Conservation (phyloP, 2,329 filamentous ascomycete species). For the Penicillium sclerotiorum region DNA sequence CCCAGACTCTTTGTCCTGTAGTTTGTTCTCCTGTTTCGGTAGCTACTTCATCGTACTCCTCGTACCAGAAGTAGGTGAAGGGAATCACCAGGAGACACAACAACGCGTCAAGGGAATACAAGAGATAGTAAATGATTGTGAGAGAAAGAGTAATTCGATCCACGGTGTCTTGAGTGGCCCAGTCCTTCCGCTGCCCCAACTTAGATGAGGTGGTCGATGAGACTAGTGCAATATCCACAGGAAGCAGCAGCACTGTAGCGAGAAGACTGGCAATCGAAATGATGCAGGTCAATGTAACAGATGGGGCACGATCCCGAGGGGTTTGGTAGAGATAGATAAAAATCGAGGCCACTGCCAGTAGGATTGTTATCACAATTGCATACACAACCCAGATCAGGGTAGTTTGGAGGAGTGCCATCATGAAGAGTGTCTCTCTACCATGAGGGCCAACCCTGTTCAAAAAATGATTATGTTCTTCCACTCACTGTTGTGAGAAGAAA, state of each 20-base stretch:
- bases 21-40: slow-evolving; percentile 77
- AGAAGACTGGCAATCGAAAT: slow-evolving; percentile 84
- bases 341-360: slow-evolving; percentile 75
- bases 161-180: slow-evolving; percentile 83
- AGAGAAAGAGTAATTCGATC: slow-evolving; percentile 77
- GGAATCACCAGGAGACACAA: slow-evolving; percentile 88
- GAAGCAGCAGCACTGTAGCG: slow-evolving; percentile 87
- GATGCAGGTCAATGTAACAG: slow-evolving; percentile 82
- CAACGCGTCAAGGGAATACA: slow-evolving; percentile 89
- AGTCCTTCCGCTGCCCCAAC: slow-evolving; percentile 84
- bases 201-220: slow-evolving; percentile 80
- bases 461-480: no score
- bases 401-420: slow-evolving; percentile 75
- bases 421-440: slow-evolving; percentile 19
- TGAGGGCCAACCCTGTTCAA: slow-evolving; percentile 4
- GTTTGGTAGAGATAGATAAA: slow-evolving; percentile 93
- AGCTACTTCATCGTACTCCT: slow-evolving; percentile 93
- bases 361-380: slow-evolving; percentile 74
- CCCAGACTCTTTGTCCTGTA: slow-evolving; percentile 70
- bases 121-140: slow-evolving; percentile 85
- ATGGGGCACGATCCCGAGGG: slow-evolving; percentile 78
- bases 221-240: slow-evolving; percentile 92
- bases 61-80: slow-evolving; percentile 97
- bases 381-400: slow-evolving; percentile 96
- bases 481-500: background rate